Percentiles rank a stretch among this genome's conserved stretches.
Evolutionary conservation across 2,329 filamentous ascomycete genomes (phyloP).

Genomic region (Sclerotinia subarctica): DNA sequence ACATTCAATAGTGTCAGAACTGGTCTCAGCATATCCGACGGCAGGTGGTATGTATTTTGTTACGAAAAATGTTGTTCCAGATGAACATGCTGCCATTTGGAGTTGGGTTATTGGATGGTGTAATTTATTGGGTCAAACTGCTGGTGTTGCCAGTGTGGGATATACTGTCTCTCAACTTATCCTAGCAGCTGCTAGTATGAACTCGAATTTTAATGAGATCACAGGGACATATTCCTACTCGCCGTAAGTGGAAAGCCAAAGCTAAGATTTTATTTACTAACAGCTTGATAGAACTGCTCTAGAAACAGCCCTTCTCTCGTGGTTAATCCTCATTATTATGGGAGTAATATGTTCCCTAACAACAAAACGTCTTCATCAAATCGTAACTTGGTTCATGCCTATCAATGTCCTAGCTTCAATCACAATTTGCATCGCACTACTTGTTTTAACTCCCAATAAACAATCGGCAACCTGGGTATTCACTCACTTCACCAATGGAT

Average conservation of each 20-base stretch:
- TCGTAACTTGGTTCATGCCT: conserved; percentile 63
- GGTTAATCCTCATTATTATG: conserved; percentile 52
- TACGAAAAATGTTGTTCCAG: conserved; percentile 61
- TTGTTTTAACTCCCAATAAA: conserved; percentile 57
- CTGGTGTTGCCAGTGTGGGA: conserved; percentile 59
- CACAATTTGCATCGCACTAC: conserved; percentile 55
- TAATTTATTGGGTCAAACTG: conserved; percentile 62
- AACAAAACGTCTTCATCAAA: conserved; percentile 56
- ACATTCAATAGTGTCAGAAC: conserved; percentile 51
- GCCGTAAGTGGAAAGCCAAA: conserved; percentile 46
- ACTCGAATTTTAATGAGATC: conserved; percentile 49
- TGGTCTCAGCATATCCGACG: conserved; percentile 65
- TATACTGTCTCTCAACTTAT: conserved; percentile 65
- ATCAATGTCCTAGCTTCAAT: conserved; percentile 61
- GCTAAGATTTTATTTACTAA: background rate
- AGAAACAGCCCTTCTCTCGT: conserved; percentile 57
- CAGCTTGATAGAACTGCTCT: conserved; percentile 47
- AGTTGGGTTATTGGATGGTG: conserved; percentile 67
- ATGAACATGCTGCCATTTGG: conserved; percentile 58
- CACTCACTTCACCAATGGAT: conserved; percentile 57
- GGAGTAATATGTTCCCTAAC: conserved; percentile 60
- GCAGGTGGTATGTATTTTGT: conserved; percentile 68
- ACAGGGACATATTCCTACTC: conserved; percentile 47
- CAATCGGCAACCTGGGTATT: conserved; percentile 59
- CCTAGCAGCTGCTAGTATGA: conserved; percentile 59